Base-by-base conservation (phyloP, 768 basidiomycete genomes). In the Zangia roseola region DNA sequence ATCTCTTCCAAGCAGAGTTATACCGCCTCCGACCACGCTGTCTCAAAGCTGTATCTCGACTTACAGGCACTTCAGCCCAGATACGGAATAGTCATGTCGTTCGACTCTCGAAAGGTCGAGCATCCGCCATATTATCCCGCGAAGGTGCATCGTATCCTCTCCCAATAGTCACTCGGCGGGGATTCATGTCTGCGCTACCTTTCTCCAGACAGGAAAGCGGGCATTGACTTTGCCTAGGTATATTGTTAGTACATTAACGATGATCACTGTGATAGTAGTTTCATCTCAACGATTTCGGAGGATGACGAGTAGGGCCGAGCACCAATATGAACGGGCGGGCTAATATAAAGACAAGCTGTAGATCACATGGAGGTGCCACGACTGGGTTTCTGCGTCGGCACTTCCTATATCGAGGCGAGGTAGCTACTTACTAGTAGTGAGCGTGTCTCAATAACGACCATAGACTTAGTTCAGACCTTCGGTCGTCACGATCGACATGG, bases 41-140 rank as follows among this genome's bases (percentile, higher is more conserved):
- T 12, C 33, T 2, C 26, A 43, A 14, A n/a, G 5, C 14, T 37
- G n/a, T 62, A 82, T 90, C 80, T 94, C 95, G 52, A 94, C 80
- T 93, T 93, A 94, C 82, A 94, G 20, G 88, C 92, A 55, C 91
- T 88, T 26, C 94, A 7, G 91, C 91, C 95, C 95, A 99, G 61
- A 86, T 89, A 24, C 92, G 78, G 74, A 99, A 97, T 10, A 99
- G 75, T 43, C 81, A 83, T 89, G 90, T 1, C 95, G 80, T 67
- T 99, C 97, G 37, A 79, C 83, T 33, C 91, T 76, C 0, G 91
- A 94, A 65, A 99, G 17, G 5, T 41, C 6, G 13, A 3, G 16
- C 16, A 30, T 47, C 16, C 16, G 53, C 39, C 33, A 19, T 5
- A 21, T 25, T 41, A 21, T 31, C 30, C n/a, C n/a, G n/a, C n/a